Percentiles rank a stretch among this genome's conserved stretches.
Evolutionary conservation across 2,329 filamentous ascomycete species (phyloP).

Genomic region (Aspergillus ruber): DNA sequence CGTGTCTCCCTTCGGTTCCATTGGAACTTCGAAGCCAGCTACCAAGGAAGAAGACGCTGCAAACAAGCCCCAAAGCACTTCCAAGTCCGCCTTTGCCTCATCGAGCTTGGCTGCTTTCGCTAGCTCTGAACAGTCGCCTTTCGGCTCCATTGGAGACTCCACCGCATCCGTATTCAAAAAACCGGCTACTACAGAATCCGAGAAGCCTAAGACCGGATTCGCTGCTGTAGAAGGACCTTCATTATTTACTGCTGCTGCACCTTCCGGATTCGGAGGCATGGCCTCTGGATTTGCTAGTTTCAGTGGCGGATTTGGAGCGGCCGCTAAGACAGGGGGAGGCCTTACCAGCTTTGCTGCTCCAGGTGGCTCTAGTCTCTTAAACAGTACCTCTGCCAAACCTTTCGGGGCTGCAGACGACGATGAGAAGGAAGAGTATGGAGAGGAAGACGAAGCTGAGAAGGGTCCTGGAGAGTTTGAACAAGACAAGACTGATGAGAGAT

Average conservation of each 20-base stretch:
- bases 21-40: constrained; percentile 23
- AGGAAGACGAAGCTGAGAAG: constrained; percentile 43
- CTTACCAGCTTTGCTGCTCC: constrained; percentile 66
- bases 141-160: constrained; percentile 49
- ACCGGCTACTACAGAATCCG: constrained; percentile 14
- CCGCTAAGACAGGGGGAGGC: constrained; percentile 35
- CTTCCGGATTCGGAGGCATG: constrained; percentile 34
- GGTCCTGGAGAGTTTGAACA: constrained; percentile 45
- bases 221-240: constrained; percentile 22
- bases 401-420: constrained; percentile 66
- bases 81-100: constrained; percentile 58
- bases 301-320: constrained; percentile 45
- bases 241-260: constrained; percentile 22
- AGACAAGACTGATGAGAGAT: constrained; percentile 45
- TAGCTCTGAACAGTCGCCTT: constrained; percentile 56
- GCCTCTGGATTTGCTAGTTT: constrained; percentile 32
- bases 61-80: constrained; percentile 37
- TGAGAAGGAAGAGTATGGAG: constrained; percentile 44
- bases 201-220: constrained; percentile 24
- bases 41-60: constrained; percentile 15
- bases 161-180: constrained; percentile 38
- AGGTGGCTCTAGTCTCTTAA: constrained; percentile 41
- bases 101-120: constrained; percentile 65
- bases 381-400: constrained; percentile 46
- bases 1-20: constrained; percentile 37